phyloP scores from a whole-genome alignment of 345 rosid species.

The Syzygium aqueum region DNA sequence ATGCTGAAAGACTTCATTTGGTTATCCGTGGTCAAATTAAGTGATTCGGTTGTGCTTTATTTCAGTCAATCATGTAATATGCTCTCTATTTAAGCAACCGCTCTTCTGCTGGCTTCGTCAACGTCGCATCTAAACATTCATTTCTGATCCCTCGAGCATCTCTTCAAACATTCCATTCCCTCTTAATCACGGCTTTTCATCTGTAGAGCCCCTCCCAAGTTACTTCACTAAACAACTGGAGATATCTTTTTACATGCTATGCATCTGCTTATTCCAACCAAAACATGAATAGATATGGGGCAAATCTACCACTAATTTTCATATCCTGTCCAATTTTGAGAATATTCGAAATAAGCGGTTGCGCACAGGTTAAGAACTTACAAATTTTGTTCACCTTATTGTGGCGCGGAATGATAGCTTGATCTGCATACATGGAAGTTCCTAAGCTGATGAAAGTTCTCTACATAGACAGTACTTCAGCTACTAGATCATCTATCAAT shows the following conservation, averaged over 20 bases:
- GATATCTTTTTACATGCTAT: not conserved
- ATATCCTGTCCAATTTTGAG: not conserved
- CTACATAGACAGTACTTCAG: constrained; percentile 38
- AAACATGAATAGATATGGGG: not conserved
- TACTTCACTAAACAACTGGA: not conserved
- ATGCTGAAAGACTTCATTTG: not conserved
- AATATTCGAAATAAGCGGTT: not conserved
- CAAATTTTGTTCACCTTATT: not conserved
- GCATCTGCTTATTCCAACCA: not conserved
- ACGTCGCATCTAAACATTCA: not conserved
- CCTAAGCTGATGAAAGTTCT: not conserved
- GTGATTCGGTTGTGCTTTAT: not conserved
- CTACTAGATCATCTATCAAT: constrained; percentile 56
- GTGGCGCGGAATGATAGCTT: not conserved
- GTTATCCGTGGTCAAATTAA: not conserved
- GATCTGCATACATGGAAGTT: not conserved
- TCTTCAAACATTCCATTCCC: not conserved
- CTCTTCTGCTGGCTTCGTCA: not conserved
- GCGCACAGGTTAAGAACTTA: not conserved
- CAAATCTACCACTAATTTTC: not conserved
- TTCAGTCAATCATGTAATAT: not conserved
- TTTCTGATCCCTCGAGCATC: not conserved
- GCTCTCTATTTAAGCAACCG: not conserved
- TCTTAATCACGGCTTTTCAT: not conserved
- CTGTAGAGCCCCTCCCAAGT: not conserved